These are phyloP conservation scores for Flaveria floridana DNA, from an alignment of 140 eudicot genomes.

Conservation along the genomic window DNA sequence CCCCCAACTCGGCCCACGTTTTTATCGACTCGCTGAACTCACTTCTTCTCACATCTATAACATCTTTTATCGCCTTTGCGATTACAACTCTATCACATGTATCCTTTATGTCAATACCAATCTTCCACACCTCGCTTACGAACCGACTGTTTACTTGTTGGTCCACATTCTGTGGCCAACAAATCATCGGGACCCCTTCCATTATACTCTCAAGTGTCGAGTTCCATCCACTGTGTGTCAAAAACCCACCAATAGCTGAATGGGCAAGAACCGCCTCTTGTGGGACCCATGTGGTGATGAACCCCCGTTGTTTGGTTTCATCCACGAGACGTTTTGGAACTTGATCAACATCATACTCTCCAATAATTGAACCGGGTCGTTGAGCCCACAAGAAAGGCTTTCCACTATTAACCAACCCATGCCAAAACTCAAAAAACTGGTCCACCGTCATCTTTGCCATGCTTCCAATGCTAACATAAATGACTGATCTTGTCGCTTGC, in stretches of 20 bases:
- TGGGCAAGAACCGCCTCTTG: conserved; percentile 52
- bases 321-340: conserved; percentile 32
- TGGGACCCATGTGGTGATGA: conserved; percentile 47
- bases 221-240: conserved; percentile 57
- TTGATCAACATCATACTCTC: conserved; percentile 21
- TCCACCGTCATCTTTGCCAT: conserved; percentile 42
- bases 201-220: conserved; percentile 50
- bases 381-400: conserved; percentile 56
- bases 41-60: conserved; percentile 31
- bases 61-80: conserved; percentile 44
- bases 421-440: conserved; percentile 50
- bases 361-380: conserved; percentile 45
- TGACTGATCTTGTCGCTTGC: conserved; percentile 45
- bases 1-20: conserved; percentile 27
- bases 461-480: conserved; percentile 61
- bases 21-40: conserved; percentile 39
- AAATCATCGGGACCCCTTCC: conserved; percentile 54
- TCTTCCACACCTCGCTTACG: conserved; percentile 45
- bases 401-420: conserved; percentile 56
- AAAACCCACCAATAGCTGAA: conserved; percentile 45
- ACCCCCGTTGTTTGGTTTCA: conserved; percentile 43
- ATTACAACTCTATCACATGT: conserved; percentile 38
- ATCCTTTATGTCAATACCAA: conserved; percentile 58
- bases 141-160: conserved; percentile 54
- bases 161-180: conserved; percentile 49